A percentile compares a stretch with the other conserved stretches of the same genome.
These are phyloP conservation scores for Apiospora phragmitis DNA, from an alignment of 2,329 filamentous ascomycete species.

Conservation along the genomic window DNA sequence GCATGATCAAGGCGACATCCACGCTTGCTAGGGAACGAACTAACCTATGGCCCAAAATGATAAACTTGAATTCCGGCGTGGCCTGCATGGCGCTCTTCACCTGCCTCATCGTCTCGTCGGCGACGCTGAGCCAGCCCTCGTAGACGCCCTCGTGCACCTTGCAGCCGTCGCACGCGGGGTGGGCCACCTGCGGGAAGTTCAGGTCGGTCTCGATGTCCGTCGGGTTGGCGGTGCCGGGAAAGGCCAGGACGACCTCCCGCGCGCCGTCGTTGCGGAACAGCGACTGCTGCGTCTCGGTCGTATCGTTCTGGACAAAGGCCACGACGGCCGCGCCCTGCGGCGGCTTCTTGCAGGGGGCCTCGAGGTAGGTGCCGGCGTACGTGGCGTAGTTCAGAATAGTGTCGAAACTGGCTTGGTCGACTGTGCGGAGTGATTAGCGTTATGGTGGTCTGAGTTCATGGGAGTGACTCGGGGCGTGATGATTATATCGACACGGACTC, in stretches of 20 bases:
- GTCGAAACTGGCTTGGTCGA: not conserved
- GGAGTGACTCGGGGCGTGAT: too few species aligned
- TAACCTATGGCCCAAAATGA: not conserved
- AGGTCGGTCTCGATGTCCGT: not conserved
- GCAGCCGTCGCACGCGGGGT: not conserved
- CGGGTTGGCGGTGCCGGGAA: not conserved
- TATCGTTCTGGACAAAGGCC: not conserved
- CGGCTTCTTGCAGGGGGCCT: not conserved
- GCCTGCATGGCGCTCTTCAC: not conserved
- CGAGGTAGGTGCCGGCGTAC: not conserved
- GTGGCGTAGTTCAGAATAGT: not conserved
- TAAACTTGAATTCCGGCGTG: not conserved
- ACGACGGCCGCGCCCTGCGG: not conserved
- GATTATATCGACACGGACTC: too few species aligned
- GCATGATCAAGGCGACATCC: too few species aligned
- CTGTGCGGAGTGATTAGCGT: not conserved
- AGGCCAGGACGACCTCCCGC: not conserved
- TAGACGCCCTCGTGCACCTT: not conserved
- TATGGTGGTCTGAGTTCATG: not conserved
- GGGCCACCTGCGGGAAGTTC: not conserved
- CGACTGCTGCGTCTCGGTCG: not conserved
- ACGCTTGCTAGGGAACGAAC: too few species aligned
- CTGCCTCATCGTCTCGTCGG: not conserved
- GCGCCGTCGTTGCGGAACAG: not conserved
- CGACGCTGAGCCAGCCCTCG: not conserved